Conservation (phyloP, 345 rosid genomes). For the Psidium guajava region DNA sequence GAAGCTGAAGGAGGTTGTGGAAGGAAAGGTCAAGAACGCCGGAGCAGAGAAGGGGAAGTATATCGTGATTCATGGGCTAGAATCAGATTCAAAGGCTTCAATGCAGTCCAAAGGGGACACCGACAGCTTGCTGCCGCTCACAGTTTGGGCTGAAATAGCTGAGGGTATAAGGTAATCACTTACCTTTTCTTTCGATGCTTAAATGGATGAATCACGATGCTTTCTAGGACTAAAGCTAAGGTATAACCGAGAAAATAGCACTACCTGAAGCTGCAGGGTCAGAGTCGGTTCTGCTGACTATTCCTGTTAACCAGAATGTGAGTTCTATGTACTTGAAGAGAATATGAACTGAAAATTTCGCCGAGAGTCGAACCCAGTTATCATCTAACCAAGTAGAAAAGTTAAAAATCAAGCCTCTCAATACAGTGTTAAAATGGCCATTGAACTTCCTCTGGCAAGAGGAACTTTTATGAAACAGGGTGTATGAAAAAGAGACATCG, state of each 20-base stretch:
- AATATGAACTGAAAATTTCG: background rate
- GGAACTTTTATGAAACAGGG: background rate
- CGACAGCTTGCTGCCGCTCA: conserved; percentile 68
- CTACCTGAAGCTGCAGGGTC: background rate
- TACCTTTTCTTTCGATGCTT: background rate
- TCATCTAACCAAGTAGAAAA: background rate
- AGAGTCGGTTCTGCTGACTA: background rate
- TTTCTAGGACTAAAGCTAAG: background rate
- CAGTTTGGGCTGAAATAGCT: conserved; percentile 58
- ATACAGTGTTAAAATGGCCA: background rate
- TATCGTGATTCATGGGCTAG: conserved; percentile 82
- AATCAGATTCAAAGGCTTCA: conserved; percentile 91
- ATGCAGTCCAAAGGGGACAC: conserved; percentile 81
- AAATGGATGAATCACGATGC: background rate
- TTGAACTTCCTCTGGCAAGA: background rate
- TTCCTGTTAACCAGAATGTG: background rate
- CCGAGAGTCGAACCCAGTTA: background rate
- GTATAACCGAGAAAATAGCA: background rate
- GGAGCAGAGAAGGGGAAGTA: conserved; percentile 74
- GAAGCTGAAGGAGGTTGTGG: conserved; percentile 69
- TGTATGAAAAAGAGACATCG: background rate
- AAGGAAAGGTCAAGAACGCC: conserved; percentile 52
- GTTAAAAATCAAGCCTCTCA: background rate
- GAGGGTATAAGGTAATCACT: conserved; percentile 41
- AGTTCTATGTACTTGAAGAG: background rate